Evolutionary conservation across 148 eudicot species (phyloP).

Genomic region (Hydrangea macrophylla): DNA sequence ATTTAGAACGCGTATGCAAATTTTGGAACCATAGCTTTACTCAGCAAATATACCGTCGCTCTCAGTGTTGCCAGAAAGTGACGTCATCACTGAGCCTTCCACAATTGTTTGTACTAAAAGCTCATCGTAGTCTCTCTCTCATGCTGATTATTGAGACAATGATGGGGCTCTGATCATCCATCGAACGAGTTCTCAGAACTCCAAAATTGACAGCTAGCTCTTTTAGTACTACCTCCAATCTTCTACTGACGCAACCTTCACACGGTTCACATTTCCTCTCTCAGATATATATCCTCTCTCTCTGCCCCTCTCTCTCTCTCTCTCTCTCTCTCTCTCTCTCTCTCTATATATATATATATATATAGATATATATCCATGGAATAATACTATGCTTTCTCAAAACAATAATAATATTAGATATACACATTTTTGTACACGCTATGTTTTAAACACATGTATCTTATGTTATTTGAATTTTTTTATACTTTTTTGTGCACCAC

Average conservation of each 20-base stretch:
- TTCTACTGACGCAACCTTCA: conserved; percentile 6
- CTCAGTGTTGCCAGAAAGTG: too few species aligned
- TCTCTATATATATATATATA: neutral
- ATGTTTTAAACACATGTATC: too few species aligned
- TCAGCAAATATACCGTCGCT: too few species aligned
- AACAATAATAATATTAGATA: too few species aligned
- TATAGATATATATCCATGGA: neutral
- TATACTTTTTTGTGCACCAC: too few species aligned
- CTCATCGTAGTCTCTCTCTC: neutral
- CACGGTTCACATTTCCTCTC: neutral
- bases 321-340: too few species aligned
- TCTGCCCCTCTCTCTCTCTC: neutral
- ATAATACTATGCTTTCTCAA: too few species aligned
- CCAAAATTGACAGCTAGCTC: neutral
- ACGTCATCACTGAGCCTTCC: neutral
- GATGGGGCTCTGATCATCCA: conserved; percentile 7
- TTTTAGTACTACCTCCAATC: neutral
- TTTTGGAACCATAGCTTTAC: too few species aligned
- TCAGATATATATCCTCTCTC: too few species aligned
- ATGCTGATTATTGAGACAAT: conserved; percentile 9
- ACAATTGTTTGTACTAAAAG: neutral
- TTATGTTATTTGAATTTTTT: too few species aligned
- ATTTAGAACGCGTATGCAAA: too few species aligned
- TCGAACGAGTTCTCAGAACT: neutral
- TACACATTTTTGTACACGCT: too few species aligned